A percentile compares a stretch with the other conserved stretches of the same genome.
phyloP scores from a whole-genome alignment of 2,329 filamentous ascomycete species.

The Trichoderma koningii region DNA sequence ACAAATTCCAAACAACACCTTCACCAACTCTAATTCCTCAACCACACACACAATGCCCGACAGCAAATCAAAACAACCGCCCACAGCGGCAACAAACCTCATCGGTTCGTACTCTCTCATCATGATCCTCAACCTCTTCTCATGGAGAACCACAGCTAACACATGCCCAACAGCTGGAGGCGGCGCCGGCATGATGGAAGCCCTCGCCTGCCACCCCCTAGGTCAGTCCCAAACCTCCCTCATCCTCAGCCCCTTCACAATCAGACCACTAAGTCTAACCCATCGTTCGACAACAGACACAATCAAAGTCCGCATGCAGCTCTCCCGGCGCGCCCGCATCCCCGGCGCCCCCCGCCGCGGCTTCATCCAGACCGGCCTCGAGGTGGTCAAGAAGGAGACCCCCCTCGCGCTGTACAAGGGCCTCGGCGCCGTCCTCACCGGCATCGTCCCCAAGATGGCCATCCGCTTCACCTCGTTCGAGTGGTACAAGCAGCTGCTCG shows the following conservation, averaged over 20 bases:
- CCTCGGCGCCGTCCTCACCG: slow-evolving; percentile 91
- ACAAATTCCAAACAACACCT: not conserved
- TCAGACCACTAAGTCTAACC: not conserved
- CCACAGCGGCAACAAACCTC: slow-evolving; percentile 85
- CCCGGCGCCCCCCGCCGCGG: slow-evolving; percentile 85
- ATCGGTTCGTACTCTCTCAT: slow-evolving; percentile 64
- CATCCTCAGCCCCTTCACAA: not conserved
- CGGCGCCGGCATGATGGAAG: slow-evolving; percentile 99
- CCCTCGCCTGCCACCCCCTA: slow-evolving; percentile 90
- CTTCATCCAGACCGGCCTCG: slow-evolving; percentile 80
- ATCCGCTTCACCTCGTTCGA: slow-evolving; percentile 98
- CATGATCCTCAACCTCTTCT: not conserved
- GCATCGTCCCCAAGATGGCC: slow-evolving; percentile 98
- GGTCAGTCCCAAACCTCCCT: slow-evolving; percentile 55
- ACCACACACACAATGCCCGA: slow-evolving; percentile 38
- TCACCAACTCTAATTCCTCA: not conserved
- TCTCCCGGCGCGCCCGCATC: slow-evolving; percentile 79
- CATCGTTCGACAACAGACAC: slow-evolving; percentile 62
- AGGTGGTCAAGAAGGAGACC: slow-evolving; percentile 88
- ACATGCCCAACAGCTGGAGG: slow-evolving; percentile 69
- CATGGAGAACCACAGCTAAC: slow-evolving; percentile 29
- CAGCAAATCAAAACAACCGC: slow-evolving; percentile 65
- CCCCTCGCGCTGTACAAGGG: slow-evolving; percentile 95
- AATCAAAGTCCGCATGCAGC: slow-evolving; percentile 99
- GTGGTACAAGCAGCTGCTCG: slow-evolving; percentile 83